phyloP scores from a whole-genome alignment of 1,284 basidiomycete species.

The Ceratobasidium sp. region DNA sequence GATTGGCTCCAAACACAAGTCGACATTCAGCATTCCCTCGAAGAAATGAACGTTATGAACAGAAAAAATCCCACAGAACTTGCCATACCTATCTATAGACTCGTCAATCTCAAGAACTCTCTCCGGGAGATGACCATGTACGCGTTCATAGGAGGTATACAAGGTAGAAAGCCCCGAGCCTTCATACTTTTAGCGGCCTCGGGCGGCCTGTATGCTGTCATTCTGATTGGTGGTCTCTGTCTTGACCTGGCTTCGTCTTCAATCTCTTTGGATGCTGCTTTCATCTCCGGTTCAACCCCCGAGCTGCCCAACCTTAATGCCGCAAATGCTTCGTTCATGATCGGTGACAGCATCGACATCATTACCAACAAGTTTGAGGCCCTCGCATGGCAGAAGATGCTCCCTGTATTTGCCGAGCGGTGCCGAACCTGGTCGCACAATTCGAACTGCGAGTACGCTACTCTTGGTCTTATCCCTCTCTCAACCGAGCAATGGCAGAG shows the following conservation, averaged over 20 bases:
- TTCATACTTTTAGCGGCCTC: neutral
- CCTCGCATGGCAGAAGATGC: slow-evolving; percentile 9
- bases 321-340: no score
- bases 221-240: slow-evolving; percentile 16
- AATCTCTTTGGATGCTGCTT: slow-evolving; percentile 1
- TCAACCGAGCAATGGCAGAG: neutral
- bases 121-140: no score
- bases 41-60: no score
- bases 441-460: slow-evolving; percentile 16
- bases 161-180: neutral
- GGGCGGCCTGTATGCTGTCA: neutral
- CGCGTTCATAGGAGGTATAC: no score
- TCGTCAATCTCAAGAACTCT: no score
- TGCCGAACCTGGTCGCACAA: slow-evolving; percentile 30
- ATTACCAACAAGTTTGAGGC: neutral
- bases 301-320: neutral
- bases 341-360: no score
- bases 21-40: no score
- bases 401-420: slow-evolving; percentile 29
- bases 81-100: no score
- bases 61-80: no score
- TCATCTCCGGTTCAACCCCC: slow-evolving; percentile 7
- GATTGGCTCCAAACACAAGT: no score
- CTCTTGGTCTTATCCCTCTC: neutral
- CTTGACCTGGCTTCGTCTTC: slow-evolving; percentile 31